phyloP scores from a whole-genome alignment of 2,329 filamentous ascomycete species.

The Ophiostoma piceae region DNA sequence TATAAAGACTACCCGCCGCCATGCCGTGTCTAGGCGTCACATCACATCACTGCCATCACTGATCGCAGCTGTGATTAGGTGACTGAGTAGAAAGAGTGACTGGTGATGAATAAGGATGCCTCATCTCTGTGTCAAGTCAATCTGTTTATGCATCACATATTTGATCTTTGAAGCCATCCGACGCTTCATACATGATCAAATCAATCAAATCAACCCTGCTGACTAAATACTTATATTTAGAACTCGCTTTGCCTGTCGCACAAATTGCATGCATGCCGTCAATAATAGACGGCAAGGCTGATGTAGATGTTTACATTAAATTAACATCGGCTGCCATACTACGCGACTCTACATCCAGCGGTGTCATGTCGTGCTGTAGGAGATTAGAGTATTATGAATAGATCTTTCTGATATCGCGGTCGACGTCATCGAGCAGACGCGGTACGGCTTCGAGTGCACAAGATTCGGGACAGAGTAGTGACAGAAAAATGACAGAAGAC shows the following conservation, averaged over 20 bases:
- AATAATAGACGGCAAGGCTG: neutral
- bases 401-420: neutral
- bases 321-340: neutral
- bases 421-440: neutral
- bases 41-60: neutral
- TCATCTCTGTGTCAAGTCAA: neutral
- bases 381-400: too few species aligned
- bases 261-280: neutral
- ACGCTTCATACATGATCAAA: too few species aligned
- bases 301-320: neutral
- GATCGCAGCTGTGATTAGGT: neutral
- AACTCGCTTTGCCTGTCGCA: neutral
- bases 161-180: too few species aligned
- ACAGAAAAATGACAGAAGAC: too few species aligned
- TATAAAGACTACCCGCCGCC: neutral
- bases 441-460: neutral
- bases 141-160: too few species aligned
- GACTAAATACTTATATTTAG: neutral
- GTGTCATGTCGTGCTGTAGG: neutral
- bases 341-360: neutral
- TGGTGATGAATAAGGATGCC: neutral
- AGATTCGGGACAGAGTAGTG: too few species aligned
- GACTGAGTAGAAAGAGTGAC: neutral
- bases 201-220: too few species aligned
- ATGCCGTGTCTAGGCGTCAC: neutral